phyloP scores from a whole-genome alignment of 2,329 filamentous ascomycete species.

The Biscogniauxia mediterranea region DNA sequence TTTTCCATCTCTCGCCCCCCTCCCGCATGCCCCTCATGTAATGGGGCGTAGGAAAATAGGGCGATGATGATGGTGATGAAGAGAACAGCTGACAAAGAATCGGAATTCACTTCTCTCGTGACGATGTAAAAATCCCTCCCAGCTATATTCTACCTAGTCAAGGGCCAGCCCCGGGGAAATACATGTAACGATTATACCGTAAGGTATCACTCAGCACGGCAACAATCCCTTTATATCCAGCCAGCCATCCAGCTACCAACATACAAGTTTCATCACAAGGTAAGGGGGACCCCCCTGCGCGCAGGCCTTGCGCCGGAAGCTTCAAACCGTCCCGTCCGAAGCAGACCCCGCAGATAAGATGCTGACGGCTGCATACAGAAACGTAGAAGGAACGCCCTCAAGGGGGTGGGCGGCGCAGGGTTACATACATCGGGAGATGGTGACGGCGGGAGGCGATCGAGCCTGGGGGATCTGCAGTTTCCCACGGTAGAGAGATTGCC shows the following conservation, averaged over 20 bases:
- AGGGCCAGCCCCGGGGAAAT: no score
- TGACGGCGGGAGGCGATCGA: not conserved
- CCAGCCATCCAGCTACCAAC: no score
- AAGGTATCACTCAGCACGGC: no score
- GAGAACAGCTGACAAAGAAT: not conserved
- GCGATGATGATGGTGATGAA: not conserved
- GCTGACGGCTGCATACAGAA: not conserved
- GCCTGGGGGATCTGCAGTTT: not conserved
- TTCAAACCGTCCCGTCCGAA: not conserved
- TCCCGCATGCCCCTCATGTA: not conserved
- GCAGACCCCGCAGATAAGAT: constrained; percentile 1
- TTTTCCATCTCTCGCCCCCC: not conserved
- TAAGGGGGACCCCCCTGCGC: not conserved
- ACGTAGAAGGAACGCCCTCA: not conserved
- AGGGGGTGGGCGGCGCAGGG: not conserved
- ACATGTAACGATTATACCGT: no score
- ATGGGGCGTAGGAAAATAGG: not conserved
- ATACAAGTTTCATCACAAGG: not conserved
- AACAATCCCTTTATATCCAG: no score
- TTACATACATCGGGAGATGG: not conserved
- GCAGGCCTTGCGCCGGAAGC: not conserved
- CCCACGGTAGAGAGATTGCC: not conserved
- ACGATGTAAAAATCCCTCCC: no score
- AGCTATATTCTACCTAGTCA: no score
- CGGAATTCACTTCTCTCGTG: not conserved